Evolutionary conservation across 2,329 filamentous ascomycete genomes (phyloP), one percentile per base, ranked within the genome.

Genomic region (Nigrospora osmanthi): DNA sequence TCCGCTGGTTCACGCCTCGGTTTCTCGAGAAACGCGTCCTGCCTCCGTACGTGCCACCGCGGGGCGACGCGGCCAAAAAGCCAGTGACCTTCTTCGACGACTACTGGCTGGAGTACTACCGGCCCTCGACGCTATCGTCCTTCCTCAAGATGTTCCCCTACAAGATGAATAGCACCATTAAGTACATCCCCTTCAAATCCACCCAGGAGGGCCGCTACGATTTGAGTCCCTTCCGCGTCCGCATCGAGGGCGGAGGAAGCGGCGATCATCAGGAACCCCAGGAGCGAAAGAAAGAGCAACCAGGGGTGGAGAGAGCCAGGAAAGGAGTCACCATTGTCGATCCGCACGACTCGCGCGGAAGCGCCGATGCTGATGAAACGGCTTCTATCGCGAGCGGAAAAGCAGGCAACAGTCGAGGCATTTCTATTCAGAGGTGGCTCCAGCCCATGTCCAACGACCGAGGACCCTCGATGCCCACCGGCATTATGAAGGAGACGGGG

Each of bases 71-170:
- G 9, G 52, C 53, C 12, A 60, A 61, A 28, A 74, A 71, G 49
- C 69, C 70, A 7, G 66, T 85, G 3, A 68, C 73, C 4, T 80
- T 77, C 48, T 89, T 88, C 48, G 91, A 97, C 59, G 89, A 97
- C 63, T 98, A 95, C 64, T 98, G 93, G 93, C 73, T 93, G 9
- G 93, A 98, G 61, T 97, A 96, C 63, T 98, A 98, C 61, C 82
- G 90, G 13, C 93, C 93, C 0, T 76, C 87, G 9, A 87, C 87
- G 0, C 69, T 97, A 1, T 95, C 93, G 0, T 93, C 89, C 0
- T 89, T 97, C 53, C 78, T 83, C 13, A 98, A 96, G 60, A 86
- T 96, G 61, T 96, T 95, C 60, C 81, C 89, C 0, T 95, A 87
- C 65, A 89, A 87, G 59, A 87, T 97, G 77, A 95, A 91, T 58